A percentile compares a stretch with the other conserved stretches of the same genome.
Evolutionary conservation across 1,284 basidiomycete genomes (phyloP).

Genomic region (Irpex sp.): DNA sequence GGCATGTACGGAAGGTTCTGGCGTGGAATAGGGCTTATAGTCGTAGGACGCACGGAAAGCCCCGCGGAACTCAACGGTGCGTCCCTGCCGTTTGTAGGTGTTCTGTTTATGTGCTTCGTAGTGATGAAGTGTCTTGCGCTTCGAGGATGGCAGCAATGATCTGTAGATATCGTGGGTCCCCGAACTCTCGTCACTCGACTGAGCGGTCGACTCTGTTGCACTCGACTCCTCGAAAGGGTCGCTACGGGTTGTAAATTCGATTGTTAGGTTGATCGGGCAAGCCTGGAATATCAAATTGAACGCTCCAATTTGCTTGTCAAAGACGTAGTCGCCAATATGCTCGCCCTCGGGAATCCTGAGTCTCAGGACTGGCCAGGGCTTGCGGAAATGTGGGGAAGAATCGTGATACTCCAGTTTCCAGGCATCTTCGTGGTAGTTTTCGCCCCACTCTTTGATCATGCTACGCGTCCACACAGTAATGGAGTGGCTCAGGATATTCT

Average conservation of each 20-base stretch:
- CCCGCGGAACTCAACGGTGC: neutral
- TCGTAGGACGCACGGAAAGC: neutral
- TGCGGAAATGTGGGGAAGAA: slow-evolving; percentile 16
- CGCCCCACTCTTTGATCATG: slow-evolving; percentile 31
- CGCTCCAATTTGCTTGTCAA: neutral
- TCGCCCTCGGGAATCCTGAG: slow-evolving; percentile 8
- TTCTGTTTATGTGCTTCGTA: neutral
- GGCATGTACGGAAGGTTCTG: neutral
- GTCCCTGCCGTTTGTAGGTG: neutral
- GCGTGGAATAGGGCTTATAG: neutral
- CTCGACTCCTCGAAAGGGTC: no score
- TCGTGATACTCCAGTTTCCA: slow-evolving; percentile 19
- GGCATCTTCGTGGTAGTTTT: slow-evolving; percentile 20
- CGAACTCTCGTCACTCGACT: no score
- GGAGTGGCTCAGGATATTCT: slow-evolving; percentile 10
- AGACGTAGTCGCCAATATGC: neutral
- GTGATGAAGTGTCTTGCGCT: neutral
- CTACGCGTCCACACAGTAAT: slow-evolving; percentile 31
- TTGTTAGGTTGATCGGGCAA: no score
- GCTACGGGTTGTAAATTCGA: no score
- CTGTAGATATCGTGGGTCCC: neutral
- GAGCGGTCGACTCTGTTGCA: no score
- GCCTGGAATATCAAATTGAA: neutral
- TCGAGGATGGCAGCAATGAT: neutral
- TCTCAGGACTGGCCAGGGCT: slow-evolving; percentile 25